A percentile compares a stretch with the other conserved stretches of the same genome.
phyloP scores from a whole-genome alignment of 176 grass and related monocot species.

The Oryza glumipatula region DNA sequence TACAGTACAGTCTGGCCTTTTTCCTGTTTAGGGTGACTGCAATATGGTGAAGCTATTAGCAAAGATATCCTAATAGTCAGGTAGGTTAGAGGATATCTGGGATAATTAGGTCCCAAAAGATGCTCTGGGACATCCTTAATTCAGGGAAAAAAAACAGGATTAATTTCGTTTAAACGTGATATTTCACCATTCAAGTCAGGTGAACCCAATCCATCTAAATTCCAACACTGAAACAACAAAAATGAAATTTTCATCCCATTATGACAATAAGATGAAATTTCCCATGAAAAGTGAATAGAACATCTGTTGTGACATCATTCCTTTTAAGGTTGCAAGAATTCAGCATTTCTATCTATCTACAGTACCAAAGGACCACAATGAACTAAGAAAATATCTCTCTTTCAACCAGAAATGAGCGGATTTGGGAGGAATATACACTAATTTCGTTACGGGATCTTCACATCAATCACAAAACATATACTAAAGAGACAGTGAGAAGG shows the following conservation, averaged over 20 bases:
- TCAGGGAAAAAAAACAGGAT: not conserved
- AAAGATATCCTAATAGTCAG: not conserved
- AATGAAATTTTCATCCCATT: not conserved
- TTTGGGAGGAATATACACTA: not conserved
- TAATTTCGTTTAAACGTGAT: not conserved
- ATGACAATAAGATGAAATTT: not conserved
- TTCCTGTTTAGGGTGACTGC: too few species aligned
- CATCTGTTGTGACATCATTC: not conserved
- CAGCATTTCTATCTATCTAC: not conserved
- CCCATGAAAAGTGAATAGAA: not conserved
- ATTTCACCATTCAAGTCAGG: not conserved
- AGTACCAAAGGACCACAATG: not conserved
- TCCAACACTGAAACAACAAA: not conserved
- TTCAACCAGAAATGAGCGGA: not conserved
- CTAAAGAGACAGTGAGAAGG: not conserved
- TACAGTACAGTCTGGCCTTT: too few species aligned
- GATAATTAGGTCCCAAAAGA: not conserved
- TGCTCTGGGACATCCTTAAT: not conserved
- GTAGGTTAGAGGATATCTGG: not conserved
- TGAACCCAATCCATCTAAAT: constrained; percentile 6
- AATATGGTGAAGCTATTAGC: too few species aligned
- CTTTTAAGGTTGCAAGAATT: not conserved
- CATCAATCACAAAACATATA: not conserved
- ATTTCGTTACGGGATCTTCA: not conserved
- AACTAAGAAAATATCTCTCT: not conserved